Conservation (phyloP, 768 basidiomycete genomes). For the Pulveroboletus frians region DNA sequence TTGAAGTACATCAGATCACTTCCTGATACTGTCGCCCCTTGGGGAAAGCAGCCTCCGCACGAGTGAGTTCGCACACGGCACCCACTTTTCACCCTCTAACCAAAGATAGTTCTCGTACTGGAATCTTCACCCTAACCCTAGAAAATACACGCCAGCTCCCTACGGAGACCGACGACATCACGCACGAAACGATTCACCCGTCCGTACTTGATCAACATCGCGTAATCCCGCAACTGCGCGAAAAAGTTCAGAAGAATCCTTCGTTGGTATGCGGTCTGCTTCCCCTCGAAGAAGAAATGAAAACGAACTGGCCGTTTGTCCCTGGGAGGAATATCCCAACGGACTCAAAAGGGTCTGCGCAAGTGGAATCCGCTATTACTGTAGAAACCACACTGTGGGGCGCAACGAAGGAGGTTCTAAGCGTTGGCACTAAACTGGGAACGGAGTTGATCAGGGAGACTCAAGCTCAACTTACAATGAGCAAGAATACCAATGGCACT, state of each 20-base stretch:
- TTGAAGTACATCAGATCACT: conserved; percentile 46
- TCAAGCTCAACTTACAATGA: conserved; percentile 8
- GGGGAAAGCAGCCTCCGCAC: conserved; percentile 61
- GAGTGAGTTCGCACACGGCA: conserved; percentile 39
- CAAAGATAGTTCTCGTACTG: conserved; percentile 41
- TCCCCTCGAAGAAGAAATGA: conserved; percentile 50
- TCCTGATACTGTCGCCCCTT: conserved; percentile 47
- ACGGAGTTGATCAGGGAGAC: conserved; percentile 22
- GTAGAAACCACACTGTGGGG: conserved; percentile 13
- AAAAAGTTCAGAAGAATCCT: conserved; percentile 38
- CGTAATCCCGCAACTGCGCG: conserved; percentile 31
- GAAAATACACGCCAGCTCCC: conserved; percentile 47
- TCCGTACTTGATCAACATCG: conserved; percentile 49
- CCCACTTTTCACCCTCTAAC: neutral
- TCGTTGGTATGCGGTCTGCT: conserved; percentile 40
- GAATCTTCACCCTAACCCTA: conserved; percentile 48
- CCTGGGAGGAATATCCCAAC: conserved; percentile 18
- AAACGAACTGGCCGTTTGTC: conserved; percentile 43
- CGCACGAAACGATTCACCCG: conserved; percentile 57
- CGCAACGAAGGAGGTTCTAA: conserved; percentile 14
- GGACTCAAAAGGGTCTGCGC: conserved; percentile 8
- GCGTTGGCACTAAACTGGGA: conserved; percentile 13
- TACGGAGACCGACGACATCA: conserved; percentile 37
- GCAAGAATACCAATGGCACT: conserved; percentile 5
- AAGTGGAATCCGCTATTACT: conserved; percentile 1